Evolutionary conservation across 352 stramenopile species (phyloP).

Genomic region (Globisporangium orthogonon): DNA sequence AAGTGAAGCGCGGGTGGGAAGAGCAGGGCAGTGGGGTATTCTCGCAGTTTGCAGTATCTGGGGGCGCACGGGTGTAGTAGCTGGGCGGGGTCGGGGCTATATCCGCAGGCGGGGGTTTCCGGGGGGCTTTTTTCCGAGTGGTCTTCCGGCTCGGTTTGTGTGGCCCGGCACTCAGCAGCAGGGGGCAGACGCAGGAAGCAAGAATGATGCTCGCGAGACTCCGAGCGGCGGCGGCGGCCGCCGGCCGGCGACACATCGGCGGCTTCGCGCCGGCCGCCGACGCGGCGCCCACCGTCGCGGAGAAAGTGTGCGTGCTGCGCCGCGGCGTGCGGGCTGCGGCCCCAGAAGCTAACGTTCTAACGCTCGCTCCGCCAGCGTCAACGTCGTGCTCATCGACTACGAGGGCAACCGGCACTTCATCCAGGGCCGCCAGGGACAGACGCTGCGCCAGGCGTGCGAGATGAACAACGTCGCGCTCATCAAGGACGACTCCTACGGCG

Average conservation of each 20-base stretch:
- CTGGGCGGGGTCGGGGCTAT: not conserved
- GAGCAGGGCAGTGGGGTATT: no score
- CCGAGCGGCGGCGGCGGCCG: constrained; percentile 16
- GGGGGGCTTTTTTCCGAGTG: no score
- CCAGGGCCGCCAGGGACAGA: constrained; percentile 75
- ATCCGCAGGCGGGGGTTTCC: no score
- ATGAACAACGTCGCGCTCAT: constrained; percentile 67
- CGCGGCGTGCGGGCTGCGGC: no score
- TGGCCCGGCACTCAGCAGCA: not conserved
- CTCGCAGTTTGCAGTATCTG: not conserved
- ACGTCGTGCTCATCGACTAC: constrained; percentile 83
- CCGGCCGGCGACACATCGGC: constrained; percentile 41
- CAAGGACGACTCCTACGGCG: constrained; percentile 85
- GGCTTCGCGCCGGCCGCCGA: constrained; percentile 29
- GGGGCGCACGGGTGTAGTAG: not conserved
- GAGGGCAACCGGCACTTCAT: constrained; percentile 84
- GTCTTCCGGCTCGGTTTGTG: not conserved
- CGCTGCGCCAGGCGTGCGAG: constrained; percentile 75
- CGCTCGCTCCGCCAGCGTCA: constrained; percentile 38
- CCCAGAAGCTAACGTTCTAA: not conserved
- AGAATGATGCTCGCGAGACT: constrained; percentile 35
- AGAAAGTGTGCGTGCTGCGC: constrained; percentile 45
- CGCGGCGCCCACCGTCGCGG: constrained; percentile 34
- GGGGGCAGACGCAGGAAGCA: not conserved
- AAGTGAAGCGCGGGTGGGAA: no score